Evolutionary conservation across 371 early-diverging fungal genomes (phyloP).

Genomic region (Mucor velutinosus): DNA sequence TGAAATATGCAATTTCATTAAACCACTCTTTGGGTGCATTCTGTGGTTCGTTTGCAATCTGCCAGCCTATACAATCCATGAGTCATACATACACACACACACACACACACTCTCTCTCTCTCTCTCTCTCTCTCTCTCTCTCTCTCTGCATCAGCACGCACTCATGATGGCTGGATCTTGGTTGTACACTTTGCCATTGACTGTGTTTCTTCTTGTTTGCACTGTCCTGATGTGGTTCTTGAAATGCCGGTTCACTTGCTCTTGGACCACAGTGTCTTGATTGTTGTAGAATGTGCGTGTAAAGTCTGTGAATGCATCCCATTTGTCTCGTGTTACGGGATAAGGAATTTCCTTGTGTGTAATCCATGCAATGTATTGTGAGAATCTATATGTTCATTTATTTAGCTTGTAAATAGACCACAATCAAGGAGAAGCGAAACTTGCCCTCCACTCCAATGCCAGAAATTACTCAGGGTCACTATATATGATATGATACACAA

Average conservation of each 20-base stretch:
- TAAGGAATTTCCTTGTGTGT: constrained; percentile 46
- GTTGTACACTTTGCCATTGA: constrained; percentile 40
- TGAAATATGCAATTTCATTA: constrained; percentile 44
- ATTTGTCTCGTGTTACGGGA: constrained; percentile 32
- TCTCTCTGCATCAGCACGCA: constrained; percentile 1
- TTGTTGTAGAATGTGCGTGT: constrained; percentile 42
- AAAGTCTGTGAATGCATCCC: constrained; percentile 27
- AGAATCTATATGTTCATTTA: constrained; percentile 28
- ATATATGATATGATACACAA: background rate
- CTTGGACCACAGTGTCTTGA: constrained; percentile 19
- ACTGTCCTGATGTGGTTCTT: constrained; percentile 37
- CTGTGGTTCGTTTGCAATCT: constrained; percentile 51
- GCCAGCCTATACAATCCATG: constrained; percentile 33
- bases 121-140: too few species aligned
- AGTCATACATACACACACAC: background rate
- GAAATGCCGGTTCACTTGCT: constrained; percentile 31
- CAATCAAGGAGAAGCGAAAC: background rate
- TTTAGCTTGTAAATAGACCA: background rate
- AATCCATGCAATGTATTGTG: constrained; percentile 62
- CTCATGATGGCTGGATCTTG: constrained; percentile 49
- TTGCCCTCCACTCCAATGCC: constrained; percentile 70
- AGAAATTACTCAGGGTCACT: constrained; percentile 59
- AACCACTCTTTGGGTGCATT: constrained; percentile 49
- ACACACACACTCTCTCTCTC: too few species aligned
- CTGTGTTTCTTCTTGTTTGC: constrained; percentile 34